Evolutionary conservation across 495 filamentous ascomycete genomes (phyloP).

Genomic region (Talaromyces thailandensis): DNA sequence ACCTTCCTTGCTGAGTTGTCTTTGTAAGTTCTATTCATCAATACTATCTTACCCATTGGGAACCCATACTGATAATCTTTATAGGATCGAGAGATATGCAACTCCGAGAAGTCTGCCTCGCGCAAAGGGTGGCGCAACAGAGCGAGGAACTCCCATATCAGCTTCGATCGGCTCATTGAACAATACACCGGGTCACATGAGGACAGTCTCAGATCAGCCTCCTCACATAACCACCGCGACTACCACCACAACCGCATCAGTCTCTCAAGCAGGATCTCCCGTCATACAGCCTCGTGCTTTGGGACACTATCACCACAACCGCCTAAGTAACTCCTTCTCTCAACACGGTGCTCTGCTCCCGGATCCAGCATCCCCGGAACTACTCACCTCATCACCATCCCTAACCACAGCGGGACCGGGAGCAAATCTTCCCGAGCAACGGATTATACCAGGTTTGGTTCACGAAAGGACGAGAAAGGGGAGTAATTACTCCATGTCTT

Average conservation of each 20-base stretch:
- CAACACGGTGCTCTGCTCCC: not conserved
- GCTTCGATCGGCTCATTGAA: not conserved
- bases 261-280: not conserved
- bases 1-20: conserved; percentile 71
- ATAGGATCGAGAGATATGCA: conserved; percentile 24
- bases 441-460: conserved; percentile 65
- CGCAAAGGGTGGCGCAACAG: not conserved
- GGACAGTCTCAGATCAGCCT: not conserved
- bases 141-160: not conserved
- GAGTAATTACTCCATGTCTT: conserved; percentile 21
- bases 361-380: not conserved
- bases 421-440: conserved; percentile 49
- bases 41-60: not conserved
- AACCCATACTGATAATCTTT: not conserved
- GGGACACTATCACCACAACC: not conserved
- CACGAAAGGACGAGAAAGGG: conserved; percentile 46
- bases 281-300: not conserved
- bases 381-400: not conserved
- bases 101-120: conserved; percentile 1
- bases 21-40: conserved; percentile 52
- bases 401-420: conserved; percentile 30
- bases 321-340: not conserved
- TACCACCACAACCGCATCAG: not conserved
- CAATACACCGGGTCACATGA: not conserved
- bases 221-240: not conserved